These are phyloP conservation scores for Brassica juncea DNA, from an alignment of 345 rosid species.

Conservation along the genomic window DNA sequence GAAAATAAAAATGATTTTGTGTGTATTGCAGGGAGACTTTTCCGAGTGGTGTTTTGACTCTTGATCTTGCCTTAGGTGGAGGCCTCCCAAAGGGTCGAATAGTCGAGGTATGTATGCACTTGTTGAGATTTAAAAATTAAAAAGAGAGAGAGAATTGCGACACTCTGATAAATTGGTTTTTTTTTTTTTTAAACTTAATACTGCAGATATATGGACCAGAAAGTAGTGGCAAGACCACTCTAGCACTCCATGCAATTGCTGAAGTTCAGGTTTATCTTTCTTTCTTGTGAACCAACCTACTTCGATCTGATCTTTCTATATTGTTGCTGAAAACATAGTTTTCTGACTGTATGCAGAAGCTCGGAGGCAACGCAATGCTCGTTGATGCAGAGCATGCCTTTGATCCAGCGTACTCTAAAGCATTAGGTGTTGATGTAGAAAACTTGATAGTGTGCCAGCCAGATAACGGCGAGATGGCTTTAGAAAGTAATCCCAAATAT, in stretches of 20 bases:
- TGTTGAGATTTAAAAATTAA: neutral
- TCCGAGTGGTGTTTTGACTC: conserved; percentile 87
- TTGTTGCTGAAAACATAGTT: conserved; percentile 18
- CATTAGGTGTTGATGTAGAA: conserved; percentile 92
- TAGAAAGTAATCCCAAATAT: conserved; percentile 65
- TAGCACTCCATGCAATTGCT: conserved; percentile 99
- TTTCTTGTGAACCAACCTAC: conserved; percentile 16
- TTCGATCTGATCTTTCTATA: conserved; percentile 5
- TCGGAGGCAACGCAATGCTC: conserved; percentile 97
- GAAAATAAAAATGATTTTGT: conserved; percentile 1
- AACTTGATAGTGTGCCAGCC: conserved; percentile 96
- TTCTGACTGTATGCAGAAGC: conserved; percentile 60
- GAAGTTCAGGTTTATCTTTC: conserved; percentile 74
- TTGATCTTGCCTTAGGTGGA: conserved; percentile 96
- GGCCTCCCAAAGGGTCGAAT: conserved; percentile 94
- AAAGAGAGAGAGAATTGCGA: too few relatives aligned
- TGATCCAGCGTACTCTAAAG: conserved; percentile 94
- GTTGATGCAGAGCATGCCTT: conserved; percentile 99
- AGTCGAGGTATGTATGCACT: conserved; percentile 63
- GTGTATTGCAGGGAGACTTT: conserved; percentile 71
- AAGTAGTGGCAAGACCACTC: conserved; percentile 95
- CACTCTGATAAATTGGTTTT: neutral
- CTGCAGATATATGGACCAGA: conserved; percentile 93
- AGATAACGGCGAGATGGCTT: conserved; percentile 95
- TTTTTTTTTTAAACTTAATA: neutral